Evolutionary conservation across 1,139 yeast genomes (phyloP).

Genomic region (Blastobotrys serpentis): DNA sequence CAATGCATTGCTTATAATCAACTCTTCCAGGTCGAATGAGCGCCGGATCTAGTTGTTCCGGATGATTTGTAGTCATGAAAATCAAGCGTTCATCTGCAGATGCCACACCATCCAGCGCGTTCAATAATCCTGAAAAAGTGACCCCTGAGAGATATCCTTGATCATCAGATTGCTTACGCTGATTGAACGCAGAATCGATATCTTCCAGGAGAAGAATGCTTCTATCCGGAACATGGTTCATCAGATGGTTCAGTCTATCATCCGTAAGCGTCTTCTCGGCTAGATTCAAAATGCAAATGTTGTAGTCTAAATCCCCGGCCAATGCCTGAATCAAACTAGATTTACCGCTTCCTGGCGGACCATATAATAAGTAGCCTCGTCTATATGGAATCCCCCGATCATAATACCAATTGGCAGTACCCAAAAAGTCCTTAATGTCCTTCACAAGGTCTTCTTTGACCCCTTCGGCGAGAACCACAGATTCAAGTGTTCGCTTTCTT

Average conservation of each 20-base stretch:
- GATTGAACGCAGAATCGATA: conserved; percentile 91
- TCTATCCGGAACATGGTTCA: conserved; percentile 94
- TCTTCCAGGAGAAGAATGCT: conserved; percentile 85
- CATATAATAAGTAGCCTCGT: conserved; percentile 88
- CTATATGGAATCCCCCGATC: conserved; percentile 96
- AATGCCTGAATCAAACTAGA: conserved; percentile 94
- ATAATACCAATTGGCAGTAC: conserved; percentile 86
- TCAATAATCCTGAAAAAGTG: conserved; percentile 88
- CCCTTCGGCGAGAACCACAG: conserved; percentile 81
- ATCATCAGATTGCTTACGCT: conserved; percentile 75
- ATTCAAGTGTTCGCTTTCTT: conserved; percentile 76
- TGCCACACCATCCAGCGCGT: conserved; percentile 97
- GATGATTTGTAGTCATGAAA: conserved; percentile 98
- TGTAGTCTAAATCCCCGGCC: conserved; percentile 95
- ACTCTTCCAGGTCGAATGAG: conserved; percentile 90
- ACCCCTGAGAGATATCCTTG: conserved; percentile 73
- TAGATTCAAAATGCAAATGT: conserved; percentile 86
- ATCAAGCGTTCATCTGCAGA: conserved; percentile 96
- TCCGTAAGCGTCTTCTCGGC: conserved; percentile 92
- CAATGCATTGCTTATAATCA: conserved; percentile 77
- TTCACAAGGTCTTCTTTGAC: conserved; percentile 60
- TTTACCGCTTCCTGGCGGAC: conserved; percentile 98
- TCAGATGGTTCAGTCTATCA: conserved; percentile 86
- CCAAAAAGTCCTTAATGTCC: conserved; percentile 79
- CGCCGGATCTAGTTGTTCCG: conserved; percentile 78